Percentiles rank a stretch among this genome's conserved stretches.
Conservation (phyloP, 1,284 basidiomycete species). For the Stygiomarasmius scandens region DNA sequence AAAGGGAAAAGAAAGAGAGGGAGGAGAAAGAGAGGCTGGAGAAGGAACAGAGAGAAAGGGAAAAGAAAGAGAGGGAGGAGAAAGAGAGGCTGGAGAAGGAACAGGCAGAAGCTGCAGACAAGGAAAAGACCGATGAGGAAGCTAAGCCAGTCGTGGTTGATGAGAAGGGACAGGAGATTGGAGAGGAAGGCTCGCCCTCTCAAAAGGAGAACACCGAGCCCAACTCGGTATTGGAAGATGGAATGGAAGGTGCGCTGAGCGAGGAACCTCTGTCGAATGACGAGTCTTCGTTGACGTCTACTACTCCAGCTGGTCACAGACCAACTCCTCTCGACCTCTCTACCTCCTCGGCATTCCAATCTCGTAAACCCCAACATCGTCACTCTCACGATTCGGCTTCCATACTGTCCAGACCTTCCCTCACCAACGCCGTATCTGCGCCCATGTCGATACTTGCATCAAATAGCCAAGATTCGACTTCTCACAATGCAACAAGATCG, state of each 20-base stretch:
- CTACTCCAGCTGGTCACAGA: too few species aligned
- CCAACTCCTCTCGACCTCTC: too few species aligned
- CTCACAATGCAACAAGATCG: neutral
- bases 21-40: constrained; percentile 41
- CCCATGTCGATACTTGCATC: neutral
- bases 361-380: neutral
- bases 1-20: constrained; percentile 44
- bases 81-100: constrained; percentile 51
- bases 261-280: constrained; percentile 6
- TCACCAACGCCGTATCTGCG: neutral
- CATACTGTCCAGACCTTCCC: neutral
- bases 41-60: constrained; percentile 56
- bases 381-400: neutral
- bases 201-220: neutral
- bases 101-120: constrained; percentile 24
- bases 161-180: constrained; percentile 1
- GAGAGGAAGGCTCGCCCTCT: neutral
- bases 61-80: constrained; percentile 42
- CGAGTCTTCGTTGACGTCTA: neutral
- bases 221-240: neutral
- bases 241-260: neutral
- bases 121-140: constrained; percentile 24
- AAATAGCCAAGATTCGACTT: neutral
- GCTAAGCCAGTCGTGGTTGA: constrained; percentile 19
- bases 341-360: neutral